Base-by-base conservation (phyloP, 1,284 basidiomycete genomes). In the Cryptococcus sp. region DNA sequence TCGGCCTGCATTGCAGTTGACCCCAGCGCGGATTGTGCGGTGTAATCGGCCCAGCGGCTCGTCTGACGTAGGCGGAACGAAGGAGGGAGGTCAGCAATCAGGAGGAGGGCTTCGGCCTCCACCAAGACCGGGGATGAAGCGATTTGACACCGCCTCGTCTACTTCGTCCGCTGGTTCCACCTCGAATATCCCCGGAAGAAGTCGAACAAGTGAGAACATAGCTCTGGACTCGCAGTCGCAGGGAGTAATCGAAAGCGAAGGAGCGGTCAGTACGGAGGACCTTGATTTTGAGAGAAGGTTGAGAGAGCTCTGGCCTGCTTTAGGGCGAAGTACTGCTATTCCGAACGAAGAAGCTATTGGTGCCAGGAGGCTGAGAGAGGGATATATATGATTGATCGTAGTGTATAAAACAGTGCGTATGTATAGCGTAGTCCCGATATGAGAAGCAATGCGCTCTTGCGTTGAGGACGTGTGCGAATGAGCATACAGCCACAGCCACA, bases 221-320 rank as follows among this genome's bases (percentile, higher is more conserved):
- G 39, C 49, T 50, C 25, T 44, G 31, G 27, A 49, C 20, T 22
- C 47, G 16, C 47, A 25, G 35, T 31, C 27, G 42, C 19, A 16
- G 1, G 39, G 47, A 46, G 15, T 41, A 27, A 40, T 22, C 20
- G 31, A 20, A 31, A 22, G 25, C 3, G 47, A 40, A 27, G 44
- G 17, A 17, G 44, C 25, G 8, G 47, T 20, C 15, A 31, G 44
- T 17, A 22, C 39, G 40, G 49, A 39, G 22, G 63, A 48, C 6
- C 10, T 48, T 22, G 57, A 61, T 25, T 46, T 56, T 17, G 62
- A 62, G 45, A 38, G 46, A 25, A 51, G 49, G 42, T 51, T 66
- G 45, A 50, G 58, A 23, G 57, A 60, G 41, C 47, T 67, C 3
- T 69, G 67, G 65, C 63, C 67, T 2, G 59, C 59, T 17, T n/a